These are phyloP conservation scores for Termitomyces sp. DNA, from an alignment of 768 basidiomycete species.

Conservation along the genomic window DNA sequence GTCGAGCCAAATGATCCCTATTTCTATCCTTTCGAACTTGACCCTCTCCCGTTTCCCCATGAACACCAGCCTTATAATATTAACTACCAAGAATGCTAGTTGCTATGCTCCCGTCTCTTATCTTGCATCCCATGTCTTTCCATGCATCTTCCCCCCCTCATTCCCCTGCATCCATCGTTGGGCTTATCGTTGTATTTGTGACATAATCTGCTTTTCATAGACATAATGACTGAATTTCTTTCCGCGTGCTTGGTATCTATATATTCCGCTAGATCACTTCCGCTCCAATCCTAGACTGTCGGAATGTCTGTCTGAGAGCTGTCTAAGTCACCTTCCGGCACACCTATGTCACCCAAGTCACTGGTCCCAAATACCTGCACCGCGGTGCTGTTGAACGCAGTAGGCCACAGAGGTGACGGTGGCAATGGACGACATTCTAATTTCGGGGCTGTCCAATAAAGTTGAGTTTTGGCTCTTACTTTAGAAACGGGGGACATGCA, in stretches of 20 bases:
- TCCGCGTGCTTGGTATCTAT: background rate
- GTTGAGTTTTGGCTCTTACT: background rate
- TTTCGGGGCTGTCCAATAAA: constrained; percentile 36
- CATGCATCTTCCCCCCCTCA: background rate
- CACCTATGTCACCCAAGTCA: background rate
- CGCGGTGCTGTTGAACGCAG: constrained; percentile 65
- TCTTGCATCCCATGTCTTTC: constrained; percentile 19
- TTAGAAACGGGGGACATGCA: constrained; percentile 20
- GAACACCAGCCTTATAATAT: constrained; percentile 47
- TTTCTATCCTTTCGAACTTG: constrained; percentile 63
- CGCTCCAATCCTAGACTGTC: constrained; percentile 1
- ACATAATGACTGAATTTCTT: background rate
- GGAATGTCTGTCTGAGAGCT: background rate
- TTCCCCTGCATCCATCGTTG: constrained; percentile 3
- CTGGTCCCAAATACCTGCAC: constrained; percentile 40
- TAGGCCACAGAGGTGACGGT: constrained; percentile 40
- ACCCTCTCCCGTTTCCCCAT: constrained; percentile 66
- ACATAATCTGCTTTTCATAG: constrained; percentile 9
- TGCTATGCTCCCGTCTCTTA: constrained; percentile 19
- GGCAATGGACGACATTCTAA: constrained; percentile 47
- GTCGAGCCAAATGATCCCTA: constrained; percentile 55
- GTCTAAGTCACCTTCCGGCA: constrained; percentile 4
- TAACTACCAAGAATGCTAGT: constrained; percentile 65
- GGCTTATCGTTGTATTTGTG: constrained; percentile 9
- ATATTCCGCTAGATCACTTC: constrained; percentile 6